A percentile compares a stretch with the other conserved stretches of the same genome.
phyloP scores from a whole-genome alignment of 805 yeast species.

The Kodamaea restingae region DNA sequence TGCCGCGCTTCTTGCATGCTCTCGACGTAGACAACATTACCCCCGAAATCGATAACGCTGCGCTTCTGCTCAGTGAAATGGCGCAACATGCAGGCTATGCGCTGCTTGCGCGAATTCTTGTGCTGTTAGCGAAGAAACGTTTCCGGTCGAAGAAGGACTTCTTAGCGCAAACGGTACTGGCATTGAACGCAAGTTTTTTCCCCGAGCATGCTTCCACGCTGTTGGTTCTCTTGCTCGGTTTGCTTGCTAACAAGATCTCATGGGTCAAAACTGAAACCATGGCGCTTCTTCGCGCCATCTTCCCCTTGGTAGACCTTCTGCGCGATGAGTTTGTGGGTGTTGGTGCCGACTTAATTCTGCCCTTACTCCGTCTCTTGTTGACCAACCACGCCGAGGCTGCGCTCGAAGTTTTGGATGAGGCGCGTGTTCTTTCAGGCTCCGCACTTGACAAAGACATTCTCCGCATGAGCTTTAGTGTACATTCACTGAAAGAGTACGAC shows the following conservation, averaged over 20 bases:
- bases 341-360: constrained; percentile 94
- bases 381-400: constrained; percentile 90
- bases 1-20: constrained; percentile 84
- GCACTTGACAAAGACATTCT: constrained; percentile 87
- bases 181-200: constrained; percentile 65
- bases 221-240: constrained; percentile 70
- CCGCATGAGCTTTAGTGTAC: constrained; percentile 85
- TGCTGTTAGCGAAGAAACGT: constrained; percentile 70
- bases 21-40: constrained; percentile 41
- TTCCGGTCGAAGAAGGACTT: constrained; percentile 92
- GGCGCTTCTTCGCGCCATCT: constrained; percentile 65
- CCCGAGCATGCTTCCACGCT: constrained; percentile 71
- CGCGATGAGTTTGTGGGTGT: constrained; percentile 78
- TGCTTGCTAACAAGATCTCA: constrained; percentile 66
- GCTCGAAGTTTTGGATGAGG: constrained; percentile 82
- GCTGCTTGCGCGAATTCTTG: constrained; percentile 64
- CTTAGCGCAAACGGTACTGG: constrained; percentile 70
- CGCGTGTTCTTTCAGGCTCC: constrained; percentile 81
- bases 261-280: constrained; percentile 84
- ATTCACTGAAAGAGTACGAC: constrained; percentile 76
- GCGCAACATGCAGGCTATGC: constrained; percentile 55
- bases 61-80: constrained; percentile 47
- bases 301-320: constrained; percentile 74
- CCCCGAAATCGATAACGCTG: constrained; percentile 34
- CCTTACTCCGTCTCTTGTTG: constrained; percentile 69